A percentile compares a stretch with the other conserved stretches of the same genome.
phyloP scores from a whole-genome alignment of 495 filamentous ascomycete genomes.

The Aspergillus saccharolyticus region DNA sequence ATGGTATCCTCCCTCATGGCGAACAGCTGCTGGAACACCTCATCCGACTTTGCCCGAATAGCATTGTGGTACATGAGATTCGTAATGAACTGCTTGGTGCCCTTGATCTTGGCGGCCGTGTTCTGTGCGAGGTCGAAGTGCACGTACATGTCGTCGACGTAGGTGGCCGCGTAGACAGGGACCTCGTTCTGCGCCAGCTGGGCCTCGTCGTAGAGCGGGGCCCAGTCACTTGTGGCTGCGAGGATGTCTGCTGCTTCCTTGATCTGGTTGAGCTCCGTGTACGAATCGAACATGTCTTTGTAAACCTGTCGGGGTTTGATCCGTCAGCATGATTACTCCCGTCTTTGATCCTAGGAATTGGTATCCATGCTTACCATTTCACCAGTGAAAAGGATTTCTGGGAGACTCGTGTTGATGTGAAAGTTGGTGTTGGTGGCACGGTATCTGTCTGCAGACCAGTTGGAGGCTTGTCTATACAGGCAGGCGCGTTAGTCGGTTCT shows the following conservation, averaged over 20 bases:
- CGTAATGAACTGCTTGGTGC: constrained; percentile 75
- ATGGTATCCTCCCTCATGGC: constrained; percentile 65
- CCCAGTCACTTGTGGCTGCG: constrained; percentile 64
- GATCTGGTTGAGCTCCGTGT: constrained; percentile 62
- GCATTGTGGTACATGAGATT: constrained; percentile 86
- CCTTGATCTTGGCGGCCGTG: constrained; percentile 71
- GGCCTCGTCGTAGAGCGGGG: constrained; percentile 66
- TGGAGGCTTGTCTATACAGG: constrained; percentile 44
- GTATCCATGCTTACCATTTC: constrained; percentile 60
- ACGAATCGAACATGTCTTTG: constrained; percentile 73
- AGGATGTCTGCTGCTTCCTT: constrained; percentile 63
- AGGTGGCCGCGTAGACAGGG: constrained; percentile 84
- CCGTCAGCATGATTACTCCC: background rate
- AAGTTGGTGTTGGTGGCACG: constrained; percentile 40
- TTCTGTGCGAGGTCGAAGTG: constrained; percentile 65
- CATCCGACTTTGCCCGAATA: constrained; percentile 63
- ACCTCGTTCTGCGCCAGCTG: constrained; percentile 74
- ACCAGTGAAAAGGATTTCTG: constrained; percentile 72
- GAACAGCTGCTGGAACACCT: constrained; percentile 67
- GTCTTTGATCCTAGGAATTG: too few relatives aligned
- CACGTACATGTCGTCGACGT: constrained; percentile 92
- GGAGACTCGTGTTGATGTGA: constrained; percentile 40
- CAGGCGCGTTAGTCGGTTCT: background rate
- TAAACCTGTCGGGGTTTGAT: constrained; percentile 47
- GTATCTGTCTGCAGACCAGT: constrained; percentile 60